Evolutionary conservation across 2,329 filamentous ascomycete species (phyloP), one percentile per base, ranked within the genome.

Genomic region (Beauveria medogensis): DNA sequence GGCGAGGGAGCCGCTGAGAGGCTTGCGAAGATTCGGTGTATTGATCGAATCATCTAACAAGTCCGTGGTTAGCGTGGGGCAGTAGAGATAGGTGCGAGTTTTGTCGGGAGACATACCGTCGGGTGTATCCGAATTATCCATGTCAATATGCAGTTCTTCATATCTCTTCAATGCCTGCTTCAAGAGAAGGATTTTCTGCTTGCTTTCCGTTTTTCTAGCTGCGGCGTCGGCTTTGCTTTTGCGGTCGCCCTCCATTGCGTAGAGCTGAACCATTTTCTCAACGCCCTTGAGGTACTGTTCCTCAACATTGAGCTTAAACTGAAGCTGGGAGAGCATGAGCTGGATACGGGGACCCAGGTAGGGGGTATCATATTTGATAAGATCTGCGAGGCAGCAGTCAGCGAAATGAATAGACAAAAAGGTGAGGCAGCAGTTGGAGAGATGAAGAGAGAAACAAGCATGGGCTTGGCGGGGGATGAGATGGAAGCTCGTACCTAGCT

Each of bases 281-380:
- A 99, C 94, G 64, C 94, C 94, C 71, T 96, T 95, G 66, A 97
- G 92, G 76, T 99, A 99, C 76, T 99, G 94, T 73, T 97, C 96
- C 74, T 99, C 94, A 30, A 99, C 94, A 67, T 94, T 96, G 64
- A 99, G 83, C 78, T 99, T 99, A 80, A 99, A 99, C 75, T 97
- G 92, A 65, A 99, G 88, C 75, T 99, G 94, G 53, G 94, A 96
- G 70, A 99, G 80, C 94, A 99, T 99, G 70, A 97, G 89, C 78
- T 99, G 94, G 70, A 99, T 99, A 67, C 95, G 92, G 63, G 94
- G 93, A 40, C 94, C 94, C 64, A 99, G 87, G 73, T 97, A 91
- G 20, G 90, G 90, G 37, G 92, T 97, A 72, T 99, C 94, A 77
- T 95, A 96, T 85, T 97, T 97, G 78, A 99, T 97, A 65, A 99